A percentile compares a stretch with the other conserved stretches of the same genome.
Conservation (phyloP, 441 rosid genomes). For the Gossypium lobatum region DNA sequence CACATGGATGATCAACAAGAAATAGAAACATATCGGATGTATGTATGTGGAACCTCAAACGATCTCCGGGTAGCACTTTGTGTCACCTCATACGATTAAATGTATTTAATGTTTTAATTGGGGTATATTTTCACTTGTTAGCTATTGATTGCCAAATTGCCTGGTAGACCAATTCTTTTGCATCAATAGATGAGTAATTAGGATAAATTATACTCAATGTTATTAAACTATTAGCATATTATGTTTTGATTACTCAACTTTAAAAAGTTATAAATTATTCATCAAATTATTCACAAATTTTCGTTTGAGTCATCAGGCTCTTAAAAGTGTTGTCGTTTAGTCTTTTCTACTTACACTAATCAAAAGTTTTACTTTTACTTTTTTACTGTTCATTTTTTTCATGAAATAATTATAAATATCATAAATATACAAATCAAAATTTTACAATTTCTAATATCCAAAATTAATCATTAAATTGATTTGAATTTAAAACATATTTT, state of each 20-base stretch:
- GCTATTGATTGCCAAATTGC: not conserved
- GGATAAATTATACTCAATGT: too few relatives aligned
- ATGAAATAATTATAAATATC: too few relatives aligned
- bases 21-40: slow-evolving; percentile 87
- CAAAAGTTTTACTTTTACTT: accelerated
- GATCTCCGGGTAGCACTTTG: slow-evolving; percentile 95
- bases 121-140: not conserved
- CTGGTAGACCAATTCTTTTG: not conserved
- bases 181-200: not conserved
- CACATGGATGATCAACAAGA: slow-evolving; percentile 33
- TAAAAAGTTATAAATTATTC: too few relatives aligned
- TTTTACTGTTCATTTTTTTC: too few relatives aligned
- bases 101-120: not conserved
- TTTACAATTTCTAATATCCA: accelerated
- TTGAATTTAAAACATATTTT: too few relatives aligned
- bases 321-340: too few relatives aligned
- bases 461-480: too few relatives aligned
- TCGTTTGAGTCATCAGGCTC: accelerated
- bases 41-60: slow-evolving; percentile 82
- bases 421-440: too few relatives aligned
- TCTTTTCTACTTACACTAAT: too few relatives aligned
- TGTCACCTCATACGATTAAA: slow-evolving; percentile 77
- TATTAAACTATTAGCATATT: too few relatives aligned
- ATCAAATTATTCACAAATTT: too few relatives aligned
- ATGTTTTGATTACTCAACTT: accelerated